Evolutionary conservation across 306 rosid species (phyloP), one percentile per base, ranked within the genome.

Genomic region (Oxytropis ochrocephala): DNA sequence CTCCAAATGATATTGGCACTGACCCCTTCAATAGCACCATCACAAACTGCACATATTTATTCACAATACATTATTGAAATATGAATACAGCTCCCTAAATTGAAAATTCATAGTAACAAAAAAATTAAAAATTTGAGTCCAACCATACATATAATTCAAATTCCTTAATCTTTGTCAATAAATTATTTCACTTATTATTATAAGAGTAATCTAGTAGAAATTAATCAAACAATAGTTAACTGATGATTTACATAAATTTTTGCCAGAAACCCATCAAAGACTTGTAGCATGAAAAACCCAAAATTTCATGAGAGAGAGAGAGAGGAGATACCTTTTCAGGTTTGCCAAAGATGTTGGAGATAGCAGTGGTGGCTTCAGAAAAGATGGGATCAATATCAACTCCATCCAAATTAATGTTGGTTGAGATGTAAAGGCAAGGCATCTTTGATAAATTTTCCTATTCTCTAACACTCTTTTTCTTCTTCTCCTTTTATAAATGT

Each of bases 1-100:
- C 51, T 2, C 75, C 96, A 13, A 90, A 93, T 2, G 81, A 79
- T 80, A 93, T 86, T 35, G 75, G 67, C 78, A 93, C 86, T 18
- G 98, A 90, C 12, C 98, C 98, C 42, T 93, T 93, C 65, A 93
- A 74, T 69, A 93, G 27, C 11, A 93, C 96, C 98, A 93, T 93
- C 84, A 93, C 94, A 87, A 46, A 78, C 98, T 93, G 90, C 79
- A 72, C 6, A 58, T 19, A 29, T 8, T 27, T 12, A 50, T 27
- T 12, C 70, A 70, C 18, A 49, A 68, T 8, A 13, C 42, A 65
- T 5, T 7, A 0, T 19, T 12, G 8, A 42, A 33, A 4, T 65
- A 39, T 66, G 33, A 21, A 49, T 17, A 17, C 19, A 64, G 5
- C 27, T 6, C 39, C 44, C 17, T 43, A 14, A 52, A 63, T 39